These are phyloP conservation scores for Calonectria pauciramosa DNA, from an alignment of 2,329 filamentous ascomycete species.

Conservation along the genomic window DNA sequence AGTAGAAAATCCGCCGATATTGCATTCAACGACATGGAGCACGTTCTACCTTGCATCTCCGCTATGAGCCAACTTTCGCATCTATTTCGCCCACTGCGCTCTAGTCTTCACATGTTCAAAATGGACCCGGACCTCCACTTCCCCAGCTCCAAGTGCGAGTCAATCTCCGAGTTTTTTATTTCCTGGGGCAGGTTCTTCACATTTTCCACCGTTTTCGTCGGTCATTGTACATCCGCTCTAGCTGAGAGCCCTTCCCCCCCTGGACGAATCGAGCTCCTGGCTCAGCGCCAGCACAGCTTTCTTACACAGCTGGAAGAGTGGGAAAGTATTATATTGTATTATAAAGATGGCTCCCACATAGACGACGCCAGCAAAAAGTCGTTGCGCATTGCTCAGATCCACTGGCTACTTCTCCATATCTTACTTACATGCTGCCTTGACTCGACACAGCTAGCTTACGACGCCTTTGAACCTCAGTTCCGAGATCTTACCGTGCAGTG, in stretches of 20 bases:
- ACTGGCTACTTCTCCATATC: not conserved
- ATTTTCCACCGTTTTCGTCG: not conserved
- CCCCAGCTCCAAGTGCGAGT: not conserved
- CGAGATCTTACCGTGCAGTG: not conserved
- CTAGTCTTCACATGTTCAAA: not conserved
- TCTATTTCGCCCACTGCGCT: not conserved
- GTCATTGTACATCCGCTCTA: not conserved
- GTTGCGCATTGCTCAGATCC: not conserved
- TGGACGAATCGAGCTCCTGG: not conserved
- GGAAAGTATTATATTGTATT: not conserved
- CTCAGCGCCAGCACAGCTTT: not conserved
- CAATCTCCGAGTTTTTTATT: conserved; percentile 1
- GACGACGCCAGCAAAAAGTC: not conserved
- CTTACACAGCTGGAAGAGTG: not conserved
- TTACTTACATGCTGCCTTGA: not conserved
- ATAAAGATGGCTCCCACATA: not conserved
- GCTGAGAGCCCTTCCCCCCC: not conserved
- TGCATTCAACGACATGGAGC: conserved; percentile 7
- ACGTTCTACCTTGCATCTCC: not conserved
- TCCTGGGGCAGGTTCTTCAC: not conserved
- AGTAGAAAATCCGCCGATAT: not conserved
- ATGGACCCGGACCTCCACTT: not conserved
- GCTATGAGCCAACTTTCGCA: conserved; percentile 3
- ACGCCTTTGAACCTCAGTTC: not conserved
- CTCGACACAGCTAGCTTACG: not conserved